Percentiles rank a stretch among this genome's conserved stretches.
These are phyloP conservation scores for Hanseniaspora uvarum DNA, from an alignment of 1,139 yeast species.

Conservation along the genomic window DNA sequence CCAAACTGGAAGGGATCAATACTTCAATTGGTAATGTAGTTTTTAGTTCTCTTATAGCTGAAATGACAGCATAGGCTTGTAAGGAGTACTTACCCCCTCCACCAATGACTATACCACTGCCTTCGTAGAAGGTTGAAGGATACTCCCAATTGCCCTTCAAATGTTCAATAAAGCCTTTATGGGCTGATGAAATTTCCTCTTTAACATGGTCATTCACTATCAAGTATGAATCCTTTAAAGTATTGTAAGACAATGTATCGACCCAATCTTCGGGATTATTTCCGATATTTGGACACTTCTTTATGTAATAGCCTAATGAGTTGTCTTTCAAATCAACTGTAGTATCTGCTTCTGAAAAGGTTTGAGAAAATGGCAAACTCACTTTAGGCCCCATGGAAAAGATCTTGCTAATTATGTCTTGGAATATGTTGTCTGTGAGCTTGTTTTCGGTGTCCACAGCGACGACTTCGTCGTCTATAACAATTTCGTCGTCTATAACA, in stretches of 20 bases:
- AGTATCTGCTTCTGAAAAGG: conserved; percentile 6
- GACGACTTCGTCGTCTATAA: conserved; percentile 9
- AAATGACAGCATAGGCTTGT: conserved; percentile 58
- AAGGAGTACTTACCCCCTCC: conserved; percentile 77
- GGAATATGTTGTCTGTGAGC: conserved; percentile 13
- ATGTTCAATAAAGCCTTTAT: neutral
- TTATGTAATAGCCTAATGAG: conserved; percentile 10
- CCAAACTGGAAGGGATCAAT: conserved; percentile 53
- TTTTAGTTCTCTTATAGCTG: conserved; percentile 53
- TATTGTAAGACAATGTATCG: neutral
- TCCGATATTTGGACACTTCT: conserved; percentile 4
- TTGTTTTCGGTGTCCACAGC: neutral
- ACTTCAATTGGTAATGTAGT: conserved; percentile 69
- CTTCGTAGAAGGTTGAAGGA: conserved; percentile 26
- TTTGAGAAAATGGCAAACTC: neutral
- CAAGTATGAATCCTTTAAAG: neutral
- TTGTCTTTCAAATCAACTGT: neutral
- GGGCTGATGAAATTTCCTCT: neutral
- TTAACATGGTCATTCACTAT: conserved; percentile 3
- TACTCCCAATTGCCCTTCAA: neutral
- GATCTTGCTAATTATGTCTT: conserved; percentile 3
- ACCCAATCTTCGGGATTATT: conserved; percentile 5
- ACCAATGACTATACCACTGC: conserved; percentile 69
- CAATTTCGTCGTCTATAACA: neutral
- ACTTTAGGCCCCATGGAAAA: neutral